Evolutionary conservation across 805 yeast genomes (phyloP), one percentile per base, ranked within the genome.

Genomic region (Yamadazyma akitaensis): DNA sequence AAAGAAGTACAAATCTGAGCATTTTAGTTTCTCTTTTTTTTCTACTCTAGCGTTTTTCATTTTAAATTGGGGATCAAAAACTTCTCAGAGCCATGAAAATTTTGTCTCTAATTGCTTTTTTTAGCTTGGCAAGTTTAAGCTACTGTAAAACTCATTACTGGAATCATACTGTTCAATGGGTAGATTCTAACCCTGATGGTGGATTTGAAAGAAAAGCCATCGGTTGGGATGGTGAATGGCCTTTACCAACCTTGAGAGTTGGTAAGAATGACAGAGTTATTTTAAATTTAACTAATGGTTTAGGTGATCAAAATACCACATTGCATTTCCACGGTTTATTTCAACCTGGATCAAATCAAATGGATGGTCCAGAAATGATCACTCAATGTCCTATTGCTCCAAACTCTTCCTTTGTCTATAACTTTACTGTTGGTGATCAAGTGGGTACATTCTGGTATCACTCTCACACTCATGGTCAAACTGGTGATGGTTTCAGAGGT

Each of bases 381-480:
- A 81, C 88, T 31, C 97, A 92, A 68, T 94, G 98, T 76, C 96
- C 96, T 25, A 84, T 89, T 54, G 82, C 87, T n/a, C 85, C 95
- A 5, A 86, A 86, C 45, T 78, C 79, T 50, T 77, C 86, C 16
- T 73, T 80, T 68, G 66, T 84, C 52, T 94, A 94, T 75, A 90
- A 92, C 73, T 94, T 94, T 68, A 85, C 96, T 24, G 88, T 90
- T 50, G 79, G 79, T 42, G 75, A 79, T 51, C 97, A 94, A 68
- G 81, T 75, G 48, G 99, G 99, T 59, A 79, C 96, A 16, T 94
- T 75, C 76, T 94, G 99, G 99, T 94, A 92, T 75, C 99, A 94
- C 68, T 88, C 98, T 26, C 99, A 94, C 70, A 81, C 91, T 31
- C 67, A 76, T 18, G 92, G 91, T 56, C 96, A 91, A 68, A 90